A percentile compares a stretch with the other conserved stretches of the same genome.
Conservation (phyloP, 768 basidiomycete genomes). For the Boletus huronensis region DNA sequence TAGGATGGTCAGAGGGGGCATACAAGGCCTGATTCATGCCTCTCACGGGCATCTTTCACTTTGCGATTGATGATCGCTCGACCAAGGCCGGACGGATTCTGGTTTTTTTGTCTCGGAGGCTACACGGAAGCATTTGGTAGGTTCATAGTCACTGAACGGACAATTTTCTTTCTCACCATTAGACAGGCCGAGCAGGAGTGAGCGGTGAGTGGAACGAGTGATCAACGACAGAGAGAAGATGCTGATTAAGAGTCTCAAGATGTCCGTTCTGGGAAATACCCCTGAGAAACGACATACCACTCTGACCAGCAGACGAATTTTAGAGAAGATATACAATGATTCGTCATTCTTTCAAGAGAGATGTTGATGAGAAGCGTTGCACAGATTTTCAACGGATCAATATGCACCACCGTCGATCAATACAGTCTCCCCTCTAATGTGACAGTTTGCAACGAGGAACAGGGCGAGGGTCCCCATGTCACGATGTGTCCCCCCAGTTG, state of each 20-base stretch:
- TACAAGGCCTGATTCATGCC: slow-evolving; percentile 56
- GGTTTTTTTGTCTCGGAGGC: slow-evolving; percentile 59
- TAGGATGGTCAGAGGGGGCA: slow-evolving; percentile 22
- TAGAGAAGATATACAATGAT: too few species aligned
- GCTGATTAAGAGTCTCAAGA: slow-evolving; percentile 20
- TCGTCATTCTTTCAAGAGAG: background rate
- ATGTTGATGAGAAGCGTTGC: background rate
- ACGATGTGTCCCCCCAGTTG: too few species aligned
- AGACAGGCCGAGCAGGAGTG: background rate
- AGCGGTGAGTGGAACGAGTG: background rate
- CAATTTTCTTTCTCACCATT: slow-evolving; percentile 11
- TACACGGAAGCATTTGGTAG: slow-evolving; percentile 16
- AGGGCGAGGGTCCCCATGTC: background rate
- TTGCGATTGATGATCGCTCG: slow-evolving; percentile 93
- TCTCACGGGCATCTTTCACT: slow-evolving; percentile 39
- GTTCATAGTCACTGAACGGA: background rate
- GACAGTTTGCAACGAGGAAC: background rate
- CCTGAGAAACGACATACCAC: background rate
- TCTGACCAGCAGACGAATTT: background rate
- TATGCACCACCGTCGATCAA: background rate
- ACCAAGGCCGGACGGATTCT: slow-evolving; percentile 81
- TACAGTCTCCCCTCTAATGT: background rate
- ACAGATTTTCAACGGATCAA: background rate
- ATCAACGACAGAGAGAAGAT: too few species aligned
- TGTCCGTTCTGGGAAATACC: slow-evolving; percentile 11